phyloP scores from a whole-genome alignment of 2,329 filamentous ascomycete genomes.

The Phialophora macrospora region DNA sequence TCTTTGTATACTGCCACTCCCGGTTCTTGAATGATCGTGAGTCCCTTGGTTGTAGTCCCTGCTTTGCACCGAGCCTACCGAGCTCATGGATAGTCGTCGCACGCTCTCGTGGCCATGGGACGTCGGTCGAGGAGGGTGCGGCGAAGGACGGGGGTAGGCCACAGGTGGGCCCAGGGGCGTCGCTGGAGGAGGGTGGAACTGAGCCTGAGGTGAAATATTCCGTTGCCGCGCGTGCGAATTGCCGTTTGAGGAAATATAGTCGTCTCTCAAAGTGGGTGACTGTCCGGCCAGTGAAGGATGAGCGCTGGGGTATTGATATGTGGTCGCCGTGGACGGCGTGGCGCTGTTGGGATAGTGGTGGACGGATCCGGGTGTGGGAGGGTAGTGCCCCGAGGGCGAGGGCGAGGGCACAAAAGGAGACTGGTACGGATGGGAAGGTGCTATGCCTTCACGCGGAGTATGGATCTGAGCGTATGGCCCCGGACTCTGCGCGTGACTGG shows the following conservation, averaged over 20 bases:
- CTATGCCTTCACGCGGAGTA: slow-evolving; percentile 35
- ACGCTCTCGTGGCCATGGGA: slow-evolving; percentile 39
- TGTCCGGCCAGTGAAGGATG: slow-evolving; percentile 29
- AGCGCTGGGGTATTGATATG: slow-evolving; percentile 28
- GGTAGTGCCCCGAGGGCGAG: slow-evolving; percentile 32
- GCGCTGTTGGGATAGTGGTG: slow-evolving; percentile 28
- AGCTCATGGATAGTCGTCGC: slow-evolving; percentile 35
- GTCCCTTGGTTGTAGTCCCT: slow-evolving; percentile 31
- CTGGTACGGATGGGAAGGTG: slow-evolving; percentile 31
- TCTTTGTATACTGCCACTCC: slow-evolving; percentile 34
- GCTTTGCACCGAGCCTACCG: slow-evolving; percentile 35
- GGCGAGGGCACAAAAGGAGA: slow-evolving; percentile 37
- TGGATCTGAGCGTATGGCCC: slow-evolving; percentile 35
- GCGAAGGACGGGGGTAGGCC: slow-evolving; percentile 36
- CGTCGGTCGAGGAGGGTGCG: slow-evolving; percentile 34
- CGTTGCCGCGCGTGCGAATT: slow-evolving; percentile 28
- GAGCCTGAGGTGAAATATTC: slow-evolving; percentile 35
- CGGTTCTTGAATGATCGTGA: slow-evolving; percentile 31
- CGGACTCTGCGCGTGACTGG: slow-evolving; percentile 37
- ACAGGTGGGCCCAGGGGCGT: slow-evolving; percentile 39
- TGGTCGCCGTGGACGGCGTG: slow-evolving; percentile 26
- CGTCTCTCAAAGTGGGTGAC: slow-evolving; percentile 35
- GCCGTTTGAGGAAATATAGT: slow-evolving; percentile 27
- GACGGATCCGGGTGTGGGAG: slow-evolving; percentile 36
- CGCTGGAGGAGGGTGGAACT: slow-evolving; percentile 35